Evolutionary conservation across 2,329 filamentous ascomycete species (phyloP).

Genomic region (Aaosphaeria arxii): DNA sequence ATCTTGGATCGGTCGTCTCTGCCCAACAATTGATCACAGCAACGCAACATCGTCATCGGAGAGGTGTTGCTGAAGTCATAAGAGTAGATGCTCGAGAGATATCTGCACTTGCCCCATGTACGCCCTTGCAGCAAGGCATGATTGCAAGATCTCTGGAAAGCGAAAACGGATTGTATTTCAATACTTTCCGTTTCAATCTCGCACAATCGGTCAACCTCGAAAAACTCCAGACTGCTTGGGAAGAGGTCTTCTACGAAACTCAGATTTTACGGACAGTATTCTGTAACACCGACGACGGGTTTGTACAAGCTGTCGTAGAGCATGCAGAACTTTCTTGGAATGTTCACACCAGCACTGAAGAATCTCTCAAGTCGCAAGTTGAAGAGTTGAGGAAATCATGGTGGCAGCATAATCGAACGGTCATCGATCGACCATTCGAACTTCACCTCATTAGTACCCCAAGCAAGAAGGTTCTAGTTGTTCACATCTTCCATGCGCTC

Average conservation of each 20-base stretch:
- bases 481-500: conserved; percentile 79
- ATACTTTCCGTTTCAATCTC: conserved; percentile 65
- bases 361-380: conserved; percentile 34
- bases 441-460: conserved; percentile 42
- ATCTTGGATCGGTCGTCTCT: conserved; percentile 41
- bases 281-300: conserved; percentile 69
- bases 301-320: conserved; percentile 67
- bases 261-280: conserved; percentile 74
- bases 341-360: conserved; percentile 24
- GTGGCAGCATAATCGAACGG: conserved; percentile 51
- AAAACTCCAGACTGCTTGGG: conserved; percentile 58
- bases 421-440: conserved; percentile 54
- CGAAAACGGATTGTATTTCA: conserved; percentile 67
- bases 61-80: conserved; percentile 53
- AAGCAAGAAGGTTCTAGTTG: conserved; percentile 43
- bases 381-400: conserved; percentile 47
- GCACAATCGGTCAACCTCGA: conserved; percentile 41
- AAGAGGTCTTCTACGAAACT: conserved; percentile 47
- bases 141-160: conserved; percentile 66
- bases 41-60: conserved; percentile 60
- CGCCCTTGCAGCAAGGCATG: conserved; percentile 82
- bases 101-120: conserved; percentile 77
- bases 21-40: conserved; percentile 62
- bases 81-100: conserved; percentile 53
- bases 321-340: conserved; percentile 45